Conservation (phyloP, 257 asterid species). For the Linderniella brevidens region DNA sequence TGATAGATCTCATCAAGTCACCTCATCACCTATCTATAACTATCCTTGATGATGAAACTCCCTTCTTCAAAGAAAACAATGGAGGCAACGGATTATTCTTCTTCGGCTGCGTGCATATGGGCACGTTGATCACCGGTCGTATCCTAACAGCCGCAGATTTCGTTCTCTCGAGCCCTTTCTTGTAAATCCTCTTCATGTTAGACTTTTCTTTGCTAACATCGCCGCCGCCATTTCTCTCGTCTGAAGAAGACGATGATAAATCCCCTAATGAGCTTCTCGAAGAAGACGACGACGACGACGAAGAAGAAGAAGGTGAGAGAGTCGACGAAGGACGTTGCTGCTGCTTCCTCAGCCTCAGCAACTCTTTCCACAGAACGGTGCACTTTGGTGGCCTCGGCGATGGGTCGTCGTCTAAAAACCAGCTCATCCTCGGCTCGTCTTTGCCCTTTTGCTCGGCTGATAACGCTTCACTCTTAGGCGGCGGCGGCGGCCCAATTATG, state of each 20-base stretch:
- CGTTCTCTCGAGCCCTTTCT: constrained; percentile 39
- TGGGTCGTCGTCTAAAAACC: constrained; percentile 70
- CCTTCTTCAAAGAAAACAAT: too few relatives aligned
- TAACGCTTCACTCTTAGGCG: not conserved
- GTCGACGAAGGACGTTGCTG: constrained; percentile 21
- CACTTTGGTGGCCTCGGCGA: constrained; percentile 67
- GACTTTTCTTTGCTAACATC: constrained; percentile 18
- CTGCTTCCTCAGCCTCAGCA: constrained; percentile 31
- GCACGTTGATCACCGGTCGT: too few relatives aligned
- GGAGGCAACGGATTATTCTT: too few relatives aligned
- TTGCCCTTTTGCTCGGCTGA: constrained; percentile 4
- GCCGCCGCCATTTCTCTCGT: constrained; percentile 16
- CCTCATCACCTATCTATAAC: too few relatives aligned
- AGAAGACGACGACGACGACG: constrained; percentile 24
- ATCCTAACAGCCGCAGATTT: constrained; percentile 16
- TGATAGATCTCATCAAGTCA: too few relatives aligned
- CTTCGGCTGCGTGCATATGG: too few relatives aligned
- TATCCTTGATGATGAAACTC: too few relatives aligned
- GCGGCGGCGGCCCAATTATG: too few relatives aligned
- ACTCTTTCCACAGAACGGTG: constrained; percentile 50
- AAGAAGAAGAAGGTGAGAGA: constrained; percentile 33
- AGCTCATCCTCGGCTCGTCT: constrained; percentile 30
- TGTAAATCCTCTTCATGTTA: constrained; percentile 3
- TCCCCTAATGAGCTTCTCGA: constrained; percentile 1
- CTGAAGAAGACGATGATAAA: not conserved